A percentile compares a stretch with the other conserved stretches of the same genome.
Conservation (phyloP, 176 grass and related monocot genomes). For the Saccharum spontaneum region DNA sequence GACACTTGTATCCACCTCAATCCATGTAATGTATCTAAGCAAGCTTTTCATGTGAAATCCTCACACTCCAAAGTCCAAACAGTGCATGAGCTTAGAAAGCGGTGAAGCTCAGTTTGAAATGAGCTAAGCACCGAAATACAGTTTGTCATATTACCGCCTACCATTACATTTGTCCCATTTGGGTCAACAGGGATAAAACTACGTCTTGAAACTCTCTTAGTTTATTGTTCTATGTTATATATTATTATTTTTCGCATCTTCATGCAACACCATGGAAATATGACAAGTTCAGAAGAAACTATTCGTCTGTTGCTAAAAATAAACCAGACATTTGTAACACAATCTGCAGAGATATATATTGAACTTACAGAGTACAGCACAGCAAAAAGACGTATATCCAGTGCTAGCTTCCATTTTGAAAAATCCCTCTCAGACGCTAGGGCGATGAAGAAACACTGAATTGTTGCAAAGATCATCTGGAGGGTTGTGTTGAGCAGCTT, state of each 20-base stretch:
- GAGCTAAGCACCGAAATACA: no score
- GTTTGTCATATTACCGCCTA: no score
- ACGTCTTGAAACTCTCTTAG: background rate
- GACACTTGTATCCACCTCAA: no score
- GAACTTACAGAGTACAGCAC: constrained; percentile 45
- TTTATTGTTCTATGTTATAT: no score
- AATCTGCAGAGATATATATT: background rate
- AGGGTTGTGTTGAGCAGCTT: constrained; percentile 53
- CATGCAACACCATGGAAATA: no score
- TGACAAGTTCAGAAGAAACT: no score
- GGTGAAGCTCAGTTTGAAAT: no score
- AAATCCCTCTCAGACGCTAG: constrained; percentile 54
- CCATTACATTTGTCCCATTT: background rate
- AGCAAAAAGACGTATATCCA: constrained; percentile 33
- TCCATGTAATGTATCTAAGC: no score
- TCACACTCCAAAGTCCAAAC: no score
- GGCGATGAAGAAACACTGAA: constrained; percentile 56
- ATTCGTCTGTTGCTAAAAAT: background rate
- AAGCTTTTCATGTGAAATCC: no score
- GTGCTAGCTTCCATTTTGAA: constrained; percentile 45
- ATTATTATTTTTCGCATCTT: no score
- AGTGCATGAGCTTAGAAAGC: no score
- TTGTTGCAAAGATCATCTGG: constrained; percentile 47
- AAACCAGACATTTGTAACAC: background rate
- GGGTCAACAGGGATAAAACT: background rate